phyloP scores from a whole-genome alignment of 768 basidiomycete species.

The Xerocomellus dryophilus region DNA sequence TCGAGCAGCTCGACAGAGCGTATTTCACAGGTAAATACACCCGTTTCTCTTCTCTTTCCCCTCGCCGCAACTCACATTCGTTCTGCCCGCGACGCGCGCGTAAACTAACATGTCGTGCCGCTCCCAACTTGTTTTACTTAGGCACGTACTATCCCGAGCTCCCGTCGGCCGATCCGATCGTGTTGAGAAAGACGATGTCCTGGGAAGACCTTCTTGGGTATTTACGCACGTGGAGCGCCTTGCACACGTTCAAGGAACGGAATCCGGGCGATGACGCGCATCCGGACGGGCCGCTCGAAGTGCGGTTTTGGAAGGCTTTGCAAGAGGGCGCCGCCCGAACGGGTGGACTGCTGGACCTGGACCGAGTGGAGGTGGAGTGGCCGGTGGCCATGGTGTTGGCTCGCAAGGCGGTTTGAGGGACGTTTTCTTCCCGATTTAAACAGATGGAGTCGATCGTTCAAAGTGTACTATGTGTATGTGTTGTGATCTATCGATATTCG shows the following conservation, averaged over 20 bases:
- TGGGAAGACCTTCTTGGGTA: slow-evolving; percentile 47
- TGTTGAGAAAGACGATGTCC: too few relatives aligned
- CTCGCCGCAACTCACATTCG: too few relatives aligned
- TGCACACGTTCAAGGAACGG: slow-evolving; percentile 63
- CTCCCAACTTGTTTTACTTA: slow-evolving; percentile 15
- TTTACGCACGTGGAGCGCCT: slow-evolving; percentile 68
- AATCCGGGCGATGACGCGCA: slow-evolving; percentile 53
- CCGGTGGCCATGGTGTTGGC: slow-evolving; percentile 29
- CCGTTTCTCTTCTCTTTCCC: neutral
- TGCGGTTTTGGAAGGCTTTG: slow-evolving; percentile 56
- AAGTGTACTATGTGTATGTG: too few relatives aligned
- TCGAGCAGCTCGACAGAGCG: slow-evolving; percentile 46
- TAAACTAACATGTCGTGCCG: too few relatives aligned
- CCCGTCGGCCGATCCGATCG: slow-evolving; percentile 23
- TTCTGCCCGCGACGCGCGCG: neutral
- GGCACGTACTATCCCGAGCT: slow-evolving; percentile 43
- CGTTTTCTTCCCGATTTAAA: too few relatives aligned
- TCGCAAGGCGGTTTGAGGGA: slow-evolving; percentile 7
- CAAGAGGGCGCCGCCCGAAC: slow-evolving; percentile 37
- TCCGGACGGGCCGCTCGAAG: slow-evolving; percentile 60
- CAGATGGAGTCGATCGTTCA: neutral
- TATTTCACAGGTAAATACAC: slow-evolving; percentile 53
- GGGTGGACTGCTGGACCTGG: slow-evolving; percentile 10
- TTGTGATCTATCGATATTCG: too few relatives aligned
- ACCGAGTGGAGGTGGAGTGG: slow-evolving; percentile 40